Evolutionary conservation across 176 grass and related monocot species (phyloP).

Genomic region (Calamus simplicifolius): DNA sequence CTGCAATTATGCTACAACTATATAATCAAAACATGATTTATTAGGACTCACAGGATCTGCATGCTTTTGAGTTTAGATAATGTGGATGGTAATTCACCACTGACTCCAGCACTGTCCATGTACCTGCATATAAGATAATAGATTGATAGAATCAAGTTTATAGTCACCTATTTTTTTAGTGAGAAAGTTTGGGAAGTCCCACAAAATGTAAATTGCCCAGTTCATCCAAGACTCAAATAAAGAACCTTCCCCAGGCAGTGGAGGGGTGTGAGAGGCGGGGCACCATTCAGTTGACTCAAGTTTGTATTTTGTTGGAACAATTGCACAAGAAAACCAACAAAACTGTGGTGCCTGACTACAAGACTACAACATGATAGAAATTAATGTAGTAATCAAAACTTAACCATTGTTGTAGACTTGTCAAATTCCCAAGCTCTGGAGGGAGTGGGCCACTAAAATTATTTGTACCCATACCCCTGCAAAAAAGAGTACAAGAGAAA

Average conservation of each 20-base stretch:
- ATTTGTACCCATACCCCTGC: constrained; percentile 44
- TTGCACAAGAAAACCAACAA: too few relatives aligned
- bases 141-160: too few relatives aligned
- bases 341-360: neutral
- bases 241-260: too few relatives aligned
- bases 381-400: neutral
- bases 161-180: neutral
- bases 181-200: neutral
- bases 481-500: constrained; percentile 6
- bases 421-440: constrained; percentile 50
- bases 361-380: neutral
- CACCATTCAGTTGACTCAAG: too few relatives aligned
- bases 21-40: too few relatives aligned
- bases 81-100: constrained; percentile 44
- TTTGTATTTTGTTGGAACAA: too few relatives aligned
- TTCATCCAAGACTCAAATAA: too few relatives aligned
- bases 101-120: constrained; percentile 56
- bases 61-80: constrained; percentile 53
- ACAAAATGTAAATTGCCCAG: too few relatives aligned
- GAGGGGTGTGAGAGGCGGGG: too few relatives aligned
- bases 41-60: constrained; percentile 17
- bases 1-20: too few relatives aligned
- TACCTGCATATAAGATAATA: constrained; percentile 33
- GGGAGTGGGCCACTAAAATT: constrained; percentile 69
- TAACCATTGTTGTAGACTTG: constrained; percentile 46